These are phyloP conservation scores for Angomonas desouzai DNA, from an alignment of 208 protist species.

Conservation along the genomic window DNA sequence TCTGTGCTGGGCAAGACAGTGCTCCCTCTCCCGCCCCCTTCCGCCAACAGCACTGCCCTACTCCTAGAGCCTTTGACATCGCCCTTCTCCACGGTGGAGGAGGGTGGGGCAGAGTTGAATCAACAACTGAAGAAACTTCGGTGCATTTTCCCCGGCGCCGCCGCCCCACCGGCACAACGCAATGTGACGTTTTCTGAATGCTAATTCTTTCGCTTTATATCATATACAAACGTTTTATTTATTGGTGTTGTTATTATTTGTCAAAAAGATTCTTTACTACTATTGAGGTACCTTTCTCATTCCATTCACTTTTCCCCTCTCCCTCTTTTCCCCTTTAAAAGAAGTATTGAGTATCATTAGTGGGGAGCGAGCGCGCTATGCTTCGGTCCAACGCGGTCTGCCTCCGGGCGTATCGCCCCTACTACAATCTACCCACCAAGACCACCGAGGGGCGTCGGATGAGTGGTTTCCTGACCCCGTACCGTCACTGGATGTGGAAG, in stretches of 20 bases:
- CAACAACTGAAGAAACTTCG: background rate
- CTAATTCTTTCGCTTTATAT: conserved; percentile 7
- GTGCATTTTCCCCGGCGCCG: background rate
- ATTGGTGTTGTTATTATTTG: background rate
- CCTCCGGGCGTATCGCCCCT: conserved; percentile 32
- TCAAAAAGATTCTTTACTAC: too few species aligned
- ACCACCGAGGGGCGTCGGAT: conserved; percentile 80
- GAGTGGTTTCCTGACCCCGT: conserved; percentile 88
- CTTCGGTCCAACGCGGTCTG: background rate
- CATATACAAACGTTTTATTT: conserved; percentile 5
- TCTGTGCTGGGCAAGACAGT: conserved; percentile 27
- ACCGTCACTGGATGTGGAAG: conserved; percentile 92
- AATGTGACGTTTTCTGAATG: conserved; percentile 13
- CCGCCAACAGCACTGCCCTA: conserved; percentile 35
- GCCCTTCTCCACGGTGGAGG: background rate
- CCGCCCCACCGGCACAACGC: background rate
- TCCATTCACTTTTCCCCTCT: background rate
- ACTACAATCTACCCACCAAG: conserved; percentile 88
- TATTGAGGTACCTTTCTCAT: too few species aligned
- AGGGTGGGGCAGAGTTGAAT: background rate
- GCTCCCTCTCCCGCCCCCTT: conserved; percentile 45
- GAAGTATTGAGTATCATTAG: background rate
- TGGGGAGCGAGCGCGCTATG: background rate
- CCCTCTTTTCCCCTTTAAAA: background rate
- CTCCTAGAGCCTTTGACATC: conserved; percentile 39